phyloP scores from a whole-genome alignment of 306 rosid genomes.

The Trifolium pratense region DNA sequence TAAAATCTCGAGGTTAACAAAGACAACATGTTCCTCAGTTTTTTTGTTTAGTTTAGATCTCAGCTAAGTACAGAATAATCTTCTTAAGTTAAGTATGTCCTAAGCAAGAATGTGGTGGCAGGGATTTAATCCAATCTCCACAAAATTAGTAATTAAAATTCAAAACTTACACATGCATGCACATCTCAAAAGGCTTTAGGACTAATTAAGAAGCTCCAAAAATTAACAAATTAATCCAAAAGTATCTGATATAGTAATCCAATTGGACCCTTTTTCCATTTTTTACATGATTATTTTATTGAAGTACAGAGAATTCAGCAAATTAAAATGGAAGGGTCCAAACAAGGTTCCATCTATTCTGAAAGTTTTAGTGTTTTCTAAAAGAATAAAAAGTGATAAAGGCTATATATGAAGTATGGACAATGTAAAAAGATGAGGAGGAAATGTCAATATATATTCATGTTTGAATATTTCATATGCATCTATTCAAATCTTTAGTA shows the following conservation, averaged over 20 bases:
- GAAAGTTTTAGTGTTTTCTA: conserved; percentile 2
- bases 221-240: conserved; percentile 2
- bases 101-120: conserved; percentile 18
- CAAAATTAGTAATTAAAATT: neutral
- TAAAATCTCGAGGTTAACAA: conserved; percentile 36
- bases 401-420: conserved; percentile 33
- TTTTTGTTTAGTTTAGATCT: conserved; percentile 24
- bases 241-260: neutral
- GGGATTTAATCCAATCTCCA: conserved; percentile 24
- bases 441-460: conserved; percentile 50
- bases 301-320: neutral
- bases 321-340: neutral
- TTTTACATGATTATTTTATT: neutral
- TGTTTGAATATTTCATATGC: conserved; percentile 57
- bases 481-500: conserved; percentile 43
- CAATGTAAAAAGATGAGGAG: conserved; percentile 43
- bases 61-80: conserved; percentile 27
- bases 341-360: neutral
- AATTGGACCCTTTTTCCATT: neutral
- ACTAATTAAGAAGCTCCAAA: conserved; percentile 10
- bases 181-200: neutral
- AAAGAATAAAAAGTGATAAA: conserved; percentile 54
- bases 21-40: conserved; percentile 30
- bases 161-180: conserved; percentile 6
- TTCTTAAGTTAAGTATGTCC: conserved; percentile 6